These are phyloP conservation scores for Allomyces macrogynus DNA, from an alignment of 192 early-diverging fungal genomes.

Conservation along the genomic window DNA sequence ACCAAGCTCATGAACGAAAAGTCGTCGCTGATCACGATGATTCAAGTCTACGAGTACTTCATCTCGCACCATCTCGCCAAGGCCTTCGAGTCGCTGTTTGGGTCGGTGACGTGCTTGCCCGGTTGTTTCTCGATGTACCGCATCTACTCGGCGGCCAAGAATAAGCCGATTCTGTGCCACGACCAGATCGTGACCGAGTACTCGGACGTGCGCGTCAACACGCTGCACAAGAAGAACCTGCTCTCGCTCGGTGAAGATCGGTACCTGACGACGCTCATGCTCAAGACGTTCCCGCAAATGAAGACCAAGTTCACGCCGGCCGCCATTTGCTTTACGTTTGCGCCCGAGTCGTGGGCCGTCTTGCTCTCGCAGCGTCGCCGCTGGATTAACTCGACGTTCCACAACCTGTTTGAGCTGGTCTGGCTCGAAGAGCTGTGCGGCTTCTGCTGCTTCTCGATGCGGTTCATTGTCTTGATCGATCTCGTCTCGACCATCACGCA, in stretches of 20 bases:
- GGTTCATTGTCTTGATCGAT: slow-evolving; percentile 87
- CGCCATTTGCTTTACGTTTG: slow-evolving; percentile 74
- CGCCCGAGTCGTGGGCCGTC: slow-evolving; percentile 73
- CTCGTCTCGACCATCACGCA: slow-evolving; percentile 57
- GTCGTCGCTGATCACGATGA: slow-evolving; percentile 88
- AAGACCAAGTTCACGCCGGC: slow-evolving; percentile 83
- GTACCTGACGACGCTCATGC: slow-evolving; percentile 89
- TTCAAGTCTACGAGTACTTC: slow-evolving; percentile 98
- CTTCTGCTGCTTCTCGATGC: slow-evolving; percentile 94
- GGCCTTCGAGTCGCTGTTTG: slow-evolving; percentile 94
- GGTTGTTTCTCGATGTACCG: slow-evolving; percentile 99
- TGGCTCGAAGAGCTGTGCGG: slow-evolving; percentile 77
- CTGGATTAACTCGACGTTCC: slow-evolving; percentile 98
- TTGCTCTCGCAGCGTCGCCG: slow-evolving; percentile 86
- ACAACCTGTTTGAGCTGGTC: slow-evolving; percentile 81
- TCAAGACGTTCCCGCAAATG: slow-evolving; percentile 91
- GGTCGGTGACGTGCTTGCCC: slow-evolving; percentile 89
- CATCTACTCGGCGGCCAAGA: slow-evolving; percentile 68
- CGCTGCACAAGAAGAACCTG: slow-evolving; percentile 96
- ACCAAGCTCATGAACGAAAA: slow-evolving; percentile 84
- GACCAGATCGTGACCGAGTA: slow-evolving; percentile 84
- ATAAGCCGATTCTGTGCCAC: slow-evolving; percentile 72
- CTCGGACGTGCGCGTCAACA: slow-evolving; percentile 81
- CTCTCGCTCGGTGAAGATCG: slow-evolving; percentile 96
- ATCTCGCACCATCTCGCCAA: slow-evolving; percentile 93